Conservation (phyloP, 208 protist species). For the Leishmania turanica region DNA sequence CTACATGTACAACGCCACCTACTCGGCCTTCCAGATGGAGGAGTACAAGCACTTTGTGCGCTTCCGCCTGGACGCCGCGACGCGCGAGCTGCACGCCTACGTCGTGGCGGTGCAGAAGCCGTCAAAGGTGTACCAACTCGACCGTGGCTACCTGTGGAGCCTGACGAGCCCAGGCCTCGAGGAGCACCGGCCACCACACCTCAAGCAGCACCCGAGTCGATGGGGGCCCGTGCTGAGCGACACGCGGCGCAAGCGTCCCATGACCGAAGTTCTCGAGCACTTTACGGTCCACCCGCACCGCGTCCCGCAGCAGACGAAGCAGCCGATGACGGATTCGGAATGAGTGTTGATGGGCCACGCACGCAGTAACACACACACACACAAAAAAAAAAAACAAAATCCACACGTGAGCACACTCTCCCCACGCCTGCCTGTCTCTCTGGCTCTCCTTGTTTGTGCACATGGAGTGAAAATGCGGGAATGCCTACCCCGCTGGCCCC, state of each 20-base stretch:
- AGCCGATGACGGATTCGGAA: not conserved
- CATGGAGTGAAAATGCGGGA: too few relatives aligned
- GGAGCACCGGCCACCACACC: slow-evolving; percentile 63
- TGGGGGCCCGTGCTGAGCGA: slow-evolving; percentile 46
- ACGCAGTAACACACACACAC: not conserved
- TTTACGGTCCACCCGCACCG: slow-evolving; percentile 67
- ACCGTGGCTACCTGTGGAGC: slow-evolving; percentile 49
- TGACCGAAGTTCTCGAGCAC: slow-evolving; percentile 52
- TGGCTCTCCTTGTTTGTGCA: too few relatives aligned
- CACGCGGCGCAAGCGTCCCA: slow-evolving; percentile 8
- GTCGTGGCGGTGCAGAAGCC: slow-evolving; percentile 66
- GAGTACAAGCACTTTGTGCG: slow-evolving; percentile 88
- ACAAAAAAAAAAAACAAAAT: not conserved
- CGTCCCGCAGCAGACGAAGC: slow-evolving; percentile 4
- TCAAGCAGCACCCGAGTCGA: slow-evolving; percentile 61
- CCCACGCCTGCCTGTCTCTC: too few relatives aligned
- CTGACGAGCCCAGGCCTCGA: slow-evolving; percentile 22
- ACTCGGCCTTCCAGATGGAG: slow-evolving; percentile 88
- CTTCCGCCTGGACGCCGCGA: slow-evolving; percentile 58
- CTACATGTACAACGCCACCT: slow-evolving; percentile 78
- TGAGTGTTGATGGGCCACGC: not conserved
- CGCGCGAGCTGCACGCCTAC: slow-evolving; percentile 62
- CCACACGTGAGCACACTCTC: too few relatives aligned
- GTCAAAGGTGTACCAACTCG: slow-evolving; percentile 68
- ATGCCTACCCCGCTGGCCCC: not conserved